Base-by-base conservation (phyloP, 805 yeast genomes). In the Brettanomyces sp. region DNA sequence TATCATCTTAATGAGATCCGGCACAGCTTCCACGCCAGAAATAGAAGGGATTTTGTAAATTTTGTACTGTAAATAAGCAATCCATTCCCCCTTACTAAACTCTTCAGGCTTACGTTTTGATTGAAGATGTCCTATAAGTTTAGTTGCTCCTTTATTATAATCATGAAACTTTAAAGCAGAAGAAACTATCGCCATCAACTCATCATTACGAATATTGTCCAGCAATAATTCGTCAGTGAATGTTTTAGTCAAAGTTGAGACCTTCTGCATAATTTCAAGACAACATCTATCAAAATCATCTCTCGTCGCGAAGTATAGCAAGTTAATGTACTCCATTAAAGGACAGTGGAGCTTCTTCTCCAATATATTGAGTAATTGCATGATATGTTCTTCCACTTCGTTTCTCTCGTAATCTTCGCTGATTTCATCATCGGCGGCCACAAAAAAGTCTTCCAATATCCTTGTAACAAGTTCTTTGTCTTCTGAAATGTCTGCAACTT, bases 401-500 rank as follows among this genome's bases (percentile, higher is more conserved):
- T 59, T 58, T 12, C 51, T 60, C 25, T 59, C 62, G 40, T 49
- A 54, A 42, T 60, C 55, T 32, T 47, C 41, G 23, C 60, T 54
- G 11, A 63, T 57, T 40, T 57, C 63, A 36, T 47, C 49, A 46
- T 62, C 64, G 24, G 58, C 57, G 6, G 66, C 63, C n/a, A 43
- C 43, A 41, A 60, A 61, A 37, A 59, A 60, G 4, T 45, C 41
- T 7, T 48, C 39, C 21, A 62, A 39, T 32, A 60, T 40, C 12
- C 49, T 35, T 18, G 55, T 44, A 4, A 50, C 42, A 8, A 43
- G 34, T n/a, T 49, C 46, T 18, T 52, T 47, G 13, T 39, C 22
- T 21, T 48, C 42, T 7, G 25, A 5, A 8, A 49, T 24, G 4
- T 53, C 40, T 3, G 56, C 51, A 18, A 57, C 14, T n/a, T 54